Evolutionary conservation across 306 rosid species (phyloP), one percentile per base, ranked within the genome.

Genomic region (Quercus glauca): DNA sequence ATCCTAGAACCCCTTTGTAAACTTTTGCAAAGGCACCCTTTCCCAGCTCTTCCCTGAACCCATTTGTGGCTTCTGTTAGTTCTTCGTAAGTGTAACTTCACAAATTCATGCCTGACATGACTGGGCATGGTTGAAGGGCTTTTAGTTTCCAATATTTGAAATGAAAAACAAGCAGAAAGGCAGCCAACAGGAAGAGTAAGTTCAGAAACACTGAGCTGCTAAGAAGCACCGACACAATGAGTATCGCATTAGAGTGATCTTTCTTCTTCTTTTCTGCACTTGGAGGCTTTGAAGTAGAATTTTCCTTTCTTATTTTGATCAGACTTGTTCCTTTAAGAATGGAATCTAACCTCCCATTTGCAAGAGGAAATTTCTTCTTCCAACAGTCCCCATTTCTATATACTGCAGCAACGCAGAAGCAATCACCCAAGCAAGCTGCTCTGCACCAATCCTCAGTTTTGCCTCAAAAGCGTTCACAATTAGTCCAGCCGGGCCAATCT

Each of bases 1-100:
- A 63, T 5, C 35, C 73, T 45, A 85, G 25, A 25, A 56, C 37
- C 53, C 83, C 83, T 75, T 78, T 81, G 12, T 41, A 81, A 2
- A 85, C 88, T 20, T 75, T 75, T 19, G 78, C 73, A n/a, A 56
- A 81, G 19, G 85, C 71, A 58, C 88, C 88, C 0, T n/a, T 41
- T 0, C 85, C 85, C 23, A 85, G 19, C 26, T 69, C 70, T 61
- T 81, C 85, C 33, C n/a, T 15, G 76, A 85, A 85, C 28, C 56
- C 81, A 3, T 31, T 26, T 0, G 83, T 85, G 31, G 86, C 88
- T 25, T 71, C 29, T 2, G 67, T 69, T 3, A 85, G 69, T 45
- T 82, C 76, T 31, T 57, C 57, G 2, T 70, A 81, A 28, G 81
- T 69, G 68, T 81, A 81, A 70, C 11, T 56, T 20, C 60, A 33